Percentiles rank a stretch among this genome's conserved stretches.
Evolutionary conservation across 176 grass and related monocot genomes (phyloP).

Genomic region (Raddia distichophylla): DNA sequence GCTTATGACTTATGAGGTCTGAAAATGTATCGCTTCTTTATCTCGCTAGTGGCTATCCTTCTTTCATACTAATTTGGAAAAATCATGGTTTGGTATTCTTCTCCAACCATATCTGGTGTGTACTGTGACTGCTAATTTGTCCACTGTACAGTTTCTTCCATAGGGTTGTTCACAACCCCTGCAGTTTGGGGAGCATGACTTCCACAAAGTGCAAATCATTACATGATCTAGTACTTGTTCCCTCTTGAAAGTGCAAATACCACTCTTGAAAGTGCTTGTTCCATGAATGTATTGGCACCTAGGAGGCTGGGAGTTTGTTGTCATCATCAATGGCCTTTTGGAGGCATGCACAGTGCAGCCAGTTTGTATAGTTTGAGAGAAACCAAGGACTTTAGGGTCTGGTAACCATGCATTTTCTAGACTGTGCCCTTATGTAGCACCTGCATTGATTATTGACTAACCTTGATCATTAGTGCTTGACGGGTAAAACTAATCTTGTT

Average conservation of each 20-base stretch:
- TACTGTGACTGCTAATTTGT: not conserved
- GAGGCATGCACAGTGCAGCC: no score
- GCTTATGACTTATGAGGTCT: no score
- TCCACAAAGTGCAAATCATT: not conserved
- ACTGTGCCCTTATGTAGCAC: not conserved
- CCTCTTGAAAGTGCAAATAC: not conserved
- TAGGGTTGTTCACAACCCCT: not conserved
- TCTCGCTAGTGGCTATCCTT: no score
- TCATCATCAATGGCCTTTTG: no score
- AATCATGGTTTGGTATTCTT: no score
- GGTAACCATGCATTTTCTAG: not conserved
- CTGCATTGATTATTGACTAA: not conserved
- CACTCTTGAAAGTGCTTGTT: not conserved
- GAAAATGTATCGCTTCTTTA: no score
- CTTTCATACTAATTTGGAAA: no score
- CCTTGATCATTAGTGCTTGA: not conserved
- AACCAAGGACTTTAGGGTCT: no score
- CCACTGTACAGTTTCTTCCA: not conserved
- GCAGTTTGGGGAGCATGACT: not conserved
- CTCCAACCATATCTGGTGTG: not conserved
- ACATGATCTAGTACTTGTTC: no score
- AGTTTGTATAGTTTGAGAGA: not conserved
- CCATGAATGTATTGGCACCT: not conserved
- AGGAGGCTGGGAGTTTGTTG: no score
- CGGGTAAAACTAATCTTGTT: no score